These are phyloP conservation scores for Isatis tinctoria DNA, from an alignment of 345 rosid genomes.

Conservation along the genomic window DNA sequence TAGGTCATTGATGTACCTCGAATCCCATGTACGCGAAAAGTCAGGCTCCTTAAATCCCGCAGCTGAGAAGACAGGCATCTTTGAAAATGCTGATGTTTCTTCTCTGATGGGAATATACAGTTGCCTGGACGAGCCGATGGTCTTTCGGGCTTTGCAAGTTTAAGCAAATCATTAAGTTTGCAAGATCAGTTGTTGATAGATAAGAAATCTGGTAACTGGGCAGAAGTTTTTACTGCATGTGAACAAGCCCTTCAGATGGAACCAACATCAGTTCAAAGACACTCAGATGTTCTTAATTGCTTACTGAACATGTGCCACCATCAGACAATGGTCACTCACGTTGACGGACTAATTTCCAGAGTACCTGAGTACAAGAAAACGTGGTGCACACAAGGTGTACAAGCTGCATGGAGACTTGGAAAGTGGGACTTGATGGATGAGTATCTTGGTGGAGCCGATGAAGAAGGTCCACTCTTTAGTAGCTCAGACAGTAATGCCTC, in stretches of 20 bases:
- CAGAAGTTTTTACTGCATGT: conserved; percentile 87
- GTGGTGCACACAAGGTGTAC: conserved; percentile 99
- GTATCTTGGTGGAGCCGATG: conserved; percentile 83
- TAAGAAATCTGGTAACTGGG: conserved; percentile 94
- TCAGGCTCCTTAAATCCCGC: conserved; percentile 96
- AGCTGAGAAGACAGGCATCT: conserved; percentile 74
- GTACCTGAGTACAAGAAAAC: conserved; percentile 86
- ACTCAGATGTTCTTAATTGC: conserved; percentile 91
- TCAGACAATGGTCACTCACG: conserved; percentile 97
- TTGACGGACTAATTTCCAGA: conserved; percentile 91
- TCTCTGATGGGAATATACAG: conserved; percentile 94
- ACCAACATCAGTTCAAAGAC: conserved; percentile 83
- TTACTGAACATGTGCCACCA: conserved; percentile 94
- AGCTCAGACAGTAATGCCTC: conserved; percentile 94
- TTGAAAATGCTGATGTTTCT: conserved; percentile 91
- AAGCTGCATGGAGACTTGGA: conserved; percentile 99
- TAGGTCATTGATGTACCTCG: conserved; percentile 92
- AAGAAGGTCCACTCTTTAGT: conserved; percentile 77
- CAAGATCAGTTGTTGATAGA: conserved; percentile 86
- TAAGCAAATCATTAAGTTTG: conserved; percentile 73
- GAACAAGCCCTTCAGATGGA: conserved; percentile 98
- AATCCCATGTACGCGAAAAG: conserved; percentile 78
- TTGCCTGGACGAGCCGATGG: conserved; percentile 96
- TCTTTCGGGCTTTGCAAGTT: conserved; percentile 80
- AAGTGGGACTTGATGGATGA: conserved; percentile 97